phyloP scores from a whole-genome alignment of 495 filamentous ascomycete genomes.

The Cudoniella acicularis region DNA sequence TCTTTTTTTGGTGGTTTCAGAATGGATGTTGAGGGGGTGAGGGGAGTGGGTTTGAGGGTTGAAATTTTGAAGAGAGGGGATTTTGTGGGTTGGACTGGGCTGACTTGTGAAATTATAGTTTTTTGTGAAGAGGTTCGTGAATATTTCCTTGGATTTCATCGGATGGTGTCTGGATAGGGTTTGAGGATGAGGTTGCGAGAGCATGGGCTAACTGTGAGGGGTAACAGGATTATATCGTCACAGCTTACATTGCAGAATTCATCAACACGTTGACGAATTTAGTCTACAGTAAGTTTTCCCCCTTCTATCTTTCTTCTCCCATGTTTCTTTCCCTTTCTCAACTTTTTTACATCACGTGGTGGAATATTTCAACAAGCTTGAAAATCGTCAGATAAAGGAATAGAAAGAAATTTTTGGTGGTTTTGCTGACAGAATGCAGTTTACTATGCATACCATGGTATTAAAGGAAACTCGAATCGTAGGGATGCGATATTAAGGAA shows the following conservation, averaged over 20 bases:
- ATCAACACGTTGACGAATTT: constrained; percentile 54
- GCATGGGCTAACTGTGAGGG: not conserved
- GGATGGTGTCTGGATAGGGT: too few relatives aligned
- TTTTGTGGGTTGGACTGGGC: too few relatives aligned
- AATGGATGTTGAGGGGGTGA: too few relatives aligned
- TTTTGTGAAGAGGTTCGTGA: constrained; percentile 29
- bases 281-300: constrained; percentile 38
- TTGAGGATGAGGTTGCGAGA: not conserved
- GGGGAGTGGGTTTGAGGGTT: too few relatives aligned
- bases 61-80: too few relatives aligned
- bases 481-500: constrained; percentile 26
- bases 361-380: too few relatives aligned
- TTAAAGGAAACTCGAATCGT: constrained; percentile 27
- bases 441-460: constrained; percentile 36
- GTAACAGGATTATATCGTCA: constrained; percentile 50
- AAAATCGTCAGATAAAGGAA: too few relatives aligned
- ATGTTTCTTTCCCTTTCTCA: not conserved
- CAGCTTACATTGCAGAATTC: constrained; percentile 51
- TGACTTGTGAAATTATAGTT: too few relatives aligned
- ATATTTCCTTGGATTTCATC: not conserved
- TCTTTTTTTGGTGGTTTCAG: too few relatives aligned
- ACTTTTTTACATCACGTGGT: not conserved
- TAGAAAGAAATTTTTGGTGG: too few relatives aligned
- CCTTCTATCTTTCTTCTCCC: not conserved
- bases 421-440: constrained; percentile 21